Percentiles rank a stretch among this genome's conserved stretches.
Evolutionary conservation across 257 asterid species (phyloP).

Genomic region (Solanum pennellii): DNA sequence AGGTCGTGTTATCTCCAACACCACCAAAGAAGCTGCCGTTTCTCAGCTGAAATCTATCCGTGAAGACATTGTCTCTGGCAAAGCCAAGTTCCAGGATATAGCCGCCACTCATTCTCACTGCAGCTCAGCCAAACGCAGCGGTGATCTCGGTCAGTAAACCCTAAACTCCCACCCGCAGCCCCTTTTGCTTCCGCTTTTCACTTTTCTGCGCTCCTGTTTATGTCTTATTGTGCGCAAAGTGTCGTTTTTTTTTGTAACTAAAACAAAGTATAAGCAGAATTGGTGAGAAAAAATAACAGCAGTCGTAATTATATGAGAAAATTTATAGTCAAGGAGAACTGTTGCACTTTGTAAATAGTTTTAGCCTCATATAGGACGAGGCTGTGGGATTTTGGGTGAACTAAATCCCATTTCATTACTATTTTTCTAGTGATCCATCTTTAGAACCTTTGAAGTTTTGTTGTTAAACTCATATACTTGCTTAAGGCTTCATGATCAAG

Average conservation of each 20-base stretch:
- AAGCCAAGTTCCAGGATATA: conserved; percentile 54
- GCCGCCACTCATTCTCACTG: conserved; percentile 73
- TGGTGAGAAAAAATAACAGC: not conserved
- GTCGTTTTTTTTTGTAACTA: not conserved
- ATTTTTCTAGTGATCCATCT: not conserved
- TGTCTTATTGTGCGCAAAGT: not conserved
- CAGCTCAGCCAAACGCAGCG: conserved; percentile 94
- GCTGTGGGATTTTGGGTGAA: not conserved
- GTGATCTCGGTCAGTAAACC: conserved; percentile 68
- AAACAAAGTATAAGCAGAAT: not conserved
- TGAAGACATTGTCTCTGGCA: conserved; percentile 52
- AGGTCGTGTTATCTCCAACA: conserved; percentile 56
- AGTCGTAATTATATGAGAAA: not conserved
- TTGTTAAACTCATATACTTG: not conserved
- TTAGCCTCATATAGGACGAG: not conserved
- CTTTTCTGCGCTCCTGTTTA: not conserved
- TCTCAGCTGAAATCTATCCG: conserved; percentile 61
- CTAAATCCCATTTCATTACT: not conserved
- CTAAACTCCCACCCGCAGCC: not conserved
- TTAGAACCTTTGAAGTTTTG: not conserved
- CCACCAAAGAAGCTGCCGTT: conserved; percentile 69
- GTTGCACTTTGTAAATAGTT: not conserved
- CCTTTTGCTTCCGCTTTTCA: not conserved
- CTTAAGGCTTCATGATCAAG: not conserved
- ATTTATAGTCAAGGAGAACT: not conserved